A percentile compares a stretch with the other conserved stretches of the same genome.
Evolutionary conservation across 495 filamentous ascomycete species (phyloP).

Genomic region (Podospora didyma): DNA sequence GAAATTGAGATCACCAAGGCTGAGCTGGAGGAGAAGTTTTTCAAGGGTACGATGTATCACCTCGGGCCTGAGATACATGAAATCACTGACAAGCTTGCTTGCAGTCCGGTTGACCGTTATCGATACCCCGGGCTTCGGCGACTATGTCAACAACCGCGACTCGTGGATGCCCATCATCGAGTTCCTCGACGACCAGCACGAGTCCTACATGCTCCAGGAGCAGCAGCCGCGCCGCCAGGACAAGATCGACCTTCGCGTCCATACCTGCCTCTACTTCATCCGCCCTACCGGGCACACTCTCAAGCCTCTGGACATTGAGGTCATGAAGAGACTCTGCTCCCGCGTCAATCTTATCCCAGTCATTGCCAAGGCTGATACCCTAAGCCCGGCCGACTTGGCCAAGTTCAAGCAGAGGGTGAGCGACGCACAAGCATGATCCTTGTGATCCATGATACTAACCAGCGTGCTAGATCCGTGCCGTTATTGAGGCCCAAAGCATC

Average conservation of each 20-base stretch:
- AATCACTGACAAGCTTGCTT: slow-evolving; percentile 18
- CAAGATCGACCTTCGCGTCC: slow-evolving; percentile 98
- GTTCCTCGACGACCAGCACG: slow-evolving; percentile 98
- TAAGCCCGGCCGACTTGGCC: slow-evolving; percentile 85
- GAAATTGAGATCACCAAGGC: slow-evolving; percentile 99
- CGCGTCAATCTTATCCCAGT: slow-evolving; percentile 98
- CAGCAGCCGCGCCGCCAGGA: slow-evolving; percentile 95
- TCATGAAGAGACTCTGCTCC: slow-evolving; percentile 98
- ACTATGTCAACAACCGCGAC: slow-evolving; percentile 99
- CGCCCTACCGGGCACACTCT: slow-evolving; percentile 95
- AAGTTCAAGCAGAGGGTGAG: slow-evolving; percentile 89
- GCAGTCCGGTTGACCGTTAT: slow-evolving; percentile 96
- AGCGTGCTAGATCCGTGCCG: slow-evolving; percentile 70
- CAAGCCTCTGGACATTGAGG: slow-evolving; percentile 98
- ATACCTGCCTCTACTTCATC: slow-evolving; percentile 98
- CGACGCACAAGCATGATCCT: slow-evolving; percentile 1
- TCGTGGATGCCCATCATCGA: slow-evolving; percentile 99
- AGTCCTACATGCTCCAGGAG: slow-evolving; percentile 99
- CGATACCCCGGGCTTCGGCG: slow-evolving; percentile 96
- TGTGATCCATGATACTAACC: slow-evolving; percentile 7
- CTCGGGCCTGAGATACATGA: neutral
- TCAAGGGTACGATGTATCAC: slow-evolving; percentile 71
- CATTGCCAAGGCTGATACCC: slow-evolving; percentile 95
- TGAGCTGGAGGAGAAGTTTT: slow-evolving; percentile 99
- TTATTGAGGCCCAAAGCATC: slow-evolving; percentile 97